phyloP scores from a whole-genome alignment of 257 asterid genomes.

The Lycium barbarum region DNA sequence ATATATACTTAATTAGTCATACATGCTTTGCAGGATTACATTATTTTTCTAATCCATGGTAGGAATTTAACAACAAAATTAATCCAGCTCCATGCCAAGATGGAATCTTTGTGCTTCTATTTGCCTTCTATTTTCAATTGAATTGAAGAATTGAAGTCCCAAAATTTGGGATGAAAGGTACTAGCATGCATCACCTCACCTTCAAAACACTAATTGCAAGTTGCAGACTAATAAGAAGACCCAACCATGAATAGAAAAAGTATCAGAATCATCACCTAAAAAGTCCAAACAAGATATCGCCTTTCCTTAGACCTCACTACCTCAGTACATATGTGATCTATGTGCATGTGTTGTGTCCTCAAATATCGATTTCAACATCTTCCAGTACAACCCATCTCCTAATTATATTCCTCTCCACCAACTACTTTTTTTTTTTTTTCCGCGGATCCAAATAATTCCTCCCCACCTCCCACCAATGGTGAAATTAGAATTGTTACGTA shows the following conservation, averaged over 20 bases:
- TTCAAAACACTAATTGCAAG: background rate
- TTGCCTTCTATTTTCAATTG: background rate
- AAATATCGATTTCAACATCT: background rate
- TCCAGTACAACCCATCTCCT: background rate
- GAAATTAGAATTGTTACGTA: too few relatives aligned
- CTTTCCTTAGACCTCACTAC: slow-evolving; percentile 15
- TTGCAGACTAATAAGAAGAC: background rate
- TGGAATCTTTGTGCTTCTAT: background rate
- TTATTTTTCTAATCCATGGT: too few relatives aligned
- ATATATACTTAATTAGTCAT: too few relatives aligned
- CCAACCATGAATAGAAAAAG: background rate
- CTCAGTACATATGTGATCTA: background rate
- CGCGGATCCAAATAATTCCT: background rate
- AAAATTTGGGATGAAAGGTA: too few relatives aligned
- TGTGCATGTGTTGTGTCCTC: slow-evolving; percentile 17
- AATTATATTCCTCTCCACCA: slow-evolving; percentile 14
- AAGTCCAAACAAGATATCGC: background rate
- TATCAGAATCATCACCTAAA: slow-evolving; percentile 17
- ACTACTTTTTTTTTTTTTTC: background rate
- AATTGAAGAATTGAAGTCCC: background rate
- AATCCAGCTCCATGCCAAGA: too few relatives aligned
- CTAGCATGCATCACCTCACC: background rate
- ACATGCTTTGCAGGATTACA: too few relatives aligned
- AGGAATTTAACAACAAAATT: too few relatives aligned
- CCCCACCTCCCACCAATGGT: background rate